Evolutionary conservation across 1,139 yeast genomes (phyloP).

Genomic region (Candida sanyaensis): DNA sequence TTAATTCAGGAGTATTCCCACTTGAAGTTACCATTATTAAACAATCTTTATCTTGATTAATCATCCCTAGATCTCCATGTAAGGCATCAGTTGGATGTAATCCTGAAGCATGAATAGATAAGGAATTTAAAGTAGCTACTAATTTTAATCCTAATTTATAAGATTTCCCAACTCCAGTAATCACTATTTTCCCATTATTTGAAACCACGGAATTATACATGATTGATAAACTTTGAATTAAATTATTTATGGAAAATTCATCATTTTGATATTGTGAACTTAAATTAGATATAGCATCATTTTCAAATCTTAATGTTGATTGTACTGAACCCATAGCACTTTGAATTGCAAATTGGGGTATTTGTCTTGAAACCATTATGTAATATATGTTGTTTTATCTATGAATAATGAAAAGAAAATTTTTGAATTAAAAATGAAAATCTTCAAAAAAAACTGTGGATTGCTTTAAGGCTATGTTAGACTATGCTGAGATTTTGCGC

Average conservation of each 20-base stretch:
- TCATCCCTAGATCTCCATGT: conserved; percentile 84
- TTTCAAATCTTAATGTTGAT: conserved; percentile 33
- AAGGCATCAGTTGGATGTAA: conserved; percentile 87
- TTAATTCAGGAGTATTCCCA: conserved; percentile 81
- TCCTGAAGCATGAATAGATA: conserved; percentile 66
- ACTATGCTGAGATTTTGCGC: background rate
- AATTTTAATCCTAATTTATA: conserved; percentile 75
- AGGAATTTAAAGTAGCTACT: conserved; percentile 80
- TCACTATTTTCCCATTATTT: conserved; percentile 65
- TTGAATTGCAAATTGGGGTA: background rate
- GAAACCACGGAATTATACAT: conserved; percentile 49
- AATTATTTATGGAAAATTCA: conserved; percentile 49
- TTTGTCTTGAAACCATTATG: background rate
- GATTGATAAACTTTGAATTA: conserved; percentile 50
- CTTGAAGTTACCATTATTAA: conserved; percentile 73
- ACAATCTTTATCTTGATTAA: conserved; percentile 60
- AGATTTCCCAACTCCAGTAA: conserved; percentile 86
- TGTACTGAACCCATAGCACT: conserved; percentile 29
- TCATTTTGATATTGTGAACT: conserved; percentile 32
- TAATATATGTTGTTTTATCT: background rate
- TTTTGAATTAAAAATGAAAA: background rate
- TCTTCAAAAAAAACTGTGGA: no score
- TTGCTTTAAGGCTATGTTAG: no score
- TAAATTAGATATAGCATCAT: conserved; percentile 35
- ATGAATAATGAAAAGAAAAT: background rate